Percentiles rank a stretch among this genome's conserved stretches.
Conservation (phyloP, 805 yeast species). For the Metschnikowia kunwiensis region DNA sequence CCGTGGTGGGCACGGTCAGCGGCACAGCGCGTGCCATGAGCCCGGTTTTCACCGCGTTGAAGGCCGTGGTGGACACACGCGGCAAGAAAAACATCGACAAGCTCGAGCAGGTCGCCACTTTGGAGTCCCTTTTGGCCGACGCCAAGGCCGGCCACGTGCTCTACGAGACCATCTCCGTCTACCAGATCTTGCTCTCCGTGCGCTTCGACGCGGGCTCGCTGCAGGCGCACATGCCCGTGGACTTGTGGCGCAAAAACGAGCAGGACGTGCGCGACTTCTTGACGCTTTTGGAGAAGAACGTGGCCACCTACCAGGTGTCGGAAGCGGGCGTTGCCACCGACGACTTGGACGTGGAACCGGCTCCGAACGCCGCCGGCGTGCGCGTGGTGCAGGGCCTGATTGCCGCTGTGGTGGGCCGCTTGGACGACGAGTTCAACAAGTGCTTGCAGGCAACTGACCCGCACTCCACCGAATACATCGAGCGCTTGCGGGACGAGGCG, state of each 20-base stretch:
- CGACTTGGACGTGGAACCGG: conserved; percentile 67
- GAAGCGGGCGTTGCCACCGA: conserved; percentile 72
- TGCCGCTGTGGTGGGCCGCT: conserved; percentile 82
- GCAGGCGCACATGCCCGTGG: conserved; percentile 69
- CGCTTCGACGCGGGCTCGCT: conserved; percentile 77
- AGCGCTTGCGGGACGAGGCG: conserved; percentile 85
- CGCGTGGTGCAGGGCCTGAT: conserved; percentile 79
- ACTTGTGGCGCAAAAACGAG: conserved; percentile 73
- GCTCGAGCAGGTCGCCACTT: conserved; percentile 65
- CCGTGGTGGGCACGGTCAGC: conserved; percentile 27
- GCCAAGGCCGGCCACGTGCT: conserved; percentile 34
- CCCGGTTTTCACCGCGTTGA: conserved; percentile 67
- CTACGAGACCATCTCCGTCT: conserved; percentile 75
- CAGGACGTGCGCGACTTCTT: conserved; percentile 62
- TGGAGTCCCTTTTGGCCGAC: conserved; percentile 57
- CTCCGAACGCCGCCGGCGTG: conserved; percentile 59
- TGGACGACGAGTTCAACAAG: conserved; percentile 90
- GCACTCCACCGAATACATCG: conserved; percentile 89
- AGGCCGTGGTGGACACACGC: conserved; percentile 78
- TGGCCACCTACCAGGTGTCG: conserved; percentile 58
- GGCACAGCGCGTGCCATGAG: conserved; percentile 39
- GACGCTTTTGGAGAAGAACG: conserved; percentile 62
- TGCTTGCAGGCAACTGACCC: conserved; percentile 90
- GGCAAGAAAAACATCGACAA: conserved; percentile 94
- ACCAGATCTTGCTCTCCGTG: conserved; percentile 78